Percentiles rank a stretch among this genome's conserved stretches.
Evolutionary conservation across 108 stramenopile species (phyloP).

Genomic region (Fragilaria radians): DNA sequence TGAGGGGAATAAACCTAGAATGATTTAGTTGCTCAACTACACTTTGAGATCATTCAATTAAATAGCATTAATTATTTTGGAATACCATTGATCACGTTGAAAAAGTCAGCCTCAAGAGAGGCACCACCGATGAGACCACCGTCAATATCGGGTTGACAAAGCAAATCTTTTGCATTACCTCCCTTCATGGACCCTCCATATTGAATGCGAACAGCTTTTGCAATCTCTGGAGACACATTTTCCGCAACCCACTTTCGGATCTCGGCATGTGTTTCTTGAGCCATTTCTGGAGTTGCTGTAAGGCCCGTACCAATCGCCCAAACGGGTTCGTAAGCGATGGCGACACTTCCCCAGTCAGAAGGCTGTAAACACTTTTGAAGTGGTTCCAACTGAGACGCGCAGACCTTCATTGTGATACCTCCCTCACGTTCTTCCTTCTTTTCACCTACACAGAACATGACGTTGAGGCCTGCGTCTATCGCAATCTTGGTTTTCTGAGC

Average conservation of each 20-base stretch:
- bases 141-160: slow-evolving; percentile 88
- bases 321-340: slow-evolving; percentile 86
- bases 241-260: slow-evolving; percentile 90
- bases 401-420: slow-evolving; percentile 88
- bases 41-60: no score
- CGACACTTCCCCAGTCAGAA: slow-evolving; percentile 89
- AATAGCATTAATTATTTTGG: slow-evolving; percentile 50
- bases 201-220: slow-evolving; percentile 83
- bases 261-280: slow-evolving; percentile 93
- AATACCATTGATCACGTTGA: slow-evolving; percentile 88
- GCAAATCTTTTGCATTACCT: slow-evolving; percentile 78
- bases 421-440: slow-evolving; percentile 96
- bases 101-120: slow-evolving; percentile 91
- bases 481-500: slow-evolving; percentile 96
- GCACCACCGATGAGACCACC: slow-evolving; percentile 96
- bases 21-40: no score
- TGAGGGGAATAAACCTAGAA: no score
- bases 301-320: slow-evolving; percentile 94
- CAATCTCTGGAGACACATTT: slow-evolving; percentile 84
- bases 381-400: slow-evolving; percentile 81
- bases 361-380: slow-evolving; percentile 57
- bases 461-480: slow-evolving; percentile 91
- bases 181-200: slow-evolving; percentile 98
- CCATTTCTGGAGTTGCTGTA: slow-evolving; percentile 99
- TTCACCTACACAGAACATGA: slow-evolving; percentile 97